Base-by-base conservation (phyloP, 768 basidiomycete genomes). In the Kwoniella bestiolae region DNA sequence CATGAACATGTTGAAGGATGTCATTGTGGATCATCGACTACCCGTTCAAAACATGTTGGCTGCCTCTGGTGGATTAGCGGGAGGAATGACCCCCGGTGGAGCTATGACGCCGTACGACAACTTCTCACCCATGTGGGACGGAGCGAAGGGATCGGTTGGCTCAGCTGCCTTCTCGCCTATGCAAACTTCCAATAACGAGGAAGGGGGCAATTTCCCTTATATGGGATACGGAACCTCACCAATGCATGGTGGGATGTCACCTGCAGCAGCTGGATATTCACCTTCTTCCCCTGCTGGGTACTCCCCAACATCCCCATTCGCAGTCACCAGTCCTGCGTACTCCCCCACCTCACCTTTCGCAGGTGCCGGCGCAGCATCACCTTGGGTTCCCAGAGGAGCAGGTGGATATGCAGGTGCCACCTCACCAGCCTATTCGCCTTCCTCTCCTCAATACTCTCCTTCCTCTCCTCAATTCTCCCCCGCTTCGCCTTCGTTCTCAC, bases 1-100 rank as follows among this genome's bases (percentile, higher is more conserved):
- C 80, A 91, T 97, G 75, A 91, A 94, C 71, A 95, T 98, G 93
- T 85, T 99, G 74, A 96, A 96, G 85, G 95, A 98, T 65, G 94
- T 96, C 44, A 93, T 97, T 60, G 91, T 97, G 55, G 96, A 99
- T 80, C 93, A 95, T 76, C 90, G 94, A 26, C 84, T 96, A 47
- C 79, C 80, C 3, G 73, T 80, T 35, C 77, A 79, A 32, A 79
- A 79, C 45, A 78, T 80, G 75, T 53, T 77, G 58, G 76, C 75
- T 18, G 69, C 74, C 5, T 73, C 71, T 46, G 60, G 60, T 34
- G 60, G 60, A 44, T 46, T 73, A 38, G 71, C 71, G 11, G 80
- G 80, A 29, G 80, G 75, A 7, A 81, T 81, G 81, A 82, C 81
- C 11, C 81, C 81, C 34, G 80, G 79, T 35, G 78, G 78, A 50